Evolutionary conservation across 805 yeast species (phyloP).

Genomic region (Candida germanica): DNA sequence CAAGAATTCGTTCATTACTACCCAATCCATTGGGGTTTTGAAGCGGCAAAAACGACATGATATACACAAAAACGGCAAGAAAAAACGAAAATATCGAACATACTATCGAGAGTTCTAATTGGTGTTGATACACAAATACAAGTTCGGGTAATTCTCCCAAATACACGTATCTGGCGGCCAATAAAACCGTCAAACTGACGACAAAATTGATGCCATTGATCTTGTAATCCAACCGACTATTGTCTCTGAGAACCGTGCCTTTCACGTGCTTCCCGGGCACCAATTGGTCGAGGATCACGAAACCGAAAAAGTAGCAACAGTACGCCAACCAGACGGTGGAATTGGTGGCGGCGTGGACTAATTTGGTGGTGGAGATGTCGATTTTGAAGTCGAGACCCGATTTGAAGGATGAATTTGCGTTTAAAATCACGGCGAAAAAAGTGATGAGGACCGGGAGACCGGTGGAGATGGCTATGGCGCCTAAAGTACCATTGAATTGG

Average conservation of each 20-base stretch:
- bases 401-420: conserved; percentile 23
- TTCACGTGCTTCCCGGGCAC: conserved; percentile 55
- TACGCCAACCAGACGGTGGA: conserved; percentile 61
- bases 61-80: conserved; percentile 63
- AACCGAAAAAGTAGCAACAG: conserved; percentile 64
- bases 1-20: conserved; percentile 67
- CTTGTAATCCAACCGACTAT: conserved; percentile 64
- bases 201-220: conserved; percentile 75
- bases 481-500: conserved; percentile 79
- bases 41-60: conserved; percentile 64
- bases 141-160: conserved; percentile 65
- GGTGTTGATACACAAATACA: conserved; percentile 67
- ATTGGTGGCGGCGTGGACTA: conserved; percentile 4
- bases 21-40: conserved; percentile 47
- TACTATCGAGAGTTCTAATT: conserved; percentile 60
- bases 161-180: conserved; percentile 53
- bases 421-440: conserved; percentile 57
- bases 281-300: conserved; percentile 60
- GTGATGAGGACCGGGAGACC: conserved; percentile 67
- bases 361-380: conserved; percentile 21
- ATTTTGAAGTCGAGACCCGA: conserved; percentile 32
- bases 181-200: conserved; percentile 28
- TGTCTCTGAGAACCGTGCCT: conserved; percentile 78
- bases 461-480: conserved; percentile 63
- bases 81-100: conserved; percentile 62